Evolutionary conservation across 139 green algal genomes (phyloP).

Genomic region (Chlorella vulgaris): DNA sequence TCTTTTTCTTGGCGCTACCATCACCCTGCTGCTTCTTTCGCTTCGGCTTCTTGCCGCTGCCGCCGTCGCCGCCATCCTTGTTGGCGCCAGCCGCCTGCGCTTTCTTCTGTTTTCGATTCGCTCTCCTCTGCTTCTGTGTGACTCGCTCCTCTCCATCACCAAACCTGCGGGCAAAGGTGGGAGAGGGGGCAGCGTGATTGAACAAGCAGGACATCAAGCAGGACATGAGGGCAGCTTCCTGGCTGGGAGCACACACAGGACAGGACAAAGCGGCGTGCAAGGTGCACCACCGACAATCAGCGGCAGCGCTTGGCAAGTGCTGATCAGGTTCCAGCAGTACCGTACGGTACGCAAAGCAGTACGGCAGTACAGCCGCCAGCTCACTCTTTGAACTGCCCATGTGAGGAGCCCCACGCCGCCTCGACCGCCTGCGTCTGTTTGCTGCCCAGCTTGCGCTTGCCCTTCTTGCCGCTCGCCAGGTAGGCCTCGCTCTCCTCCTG

Average conservation of each 20-base stretch:
- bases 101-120: too few relatives aligned
- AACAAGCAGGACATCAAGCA: too few relatives aligned
- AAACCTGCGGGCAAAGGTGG: not conserved
- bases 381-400: conserved; percentile 32
- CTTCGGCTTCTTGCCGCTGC: conserved; percentile 21
- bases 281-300: too few relatives aligned
- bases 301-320: too few relatives aligned
- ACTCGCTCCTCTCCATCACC: conserved; percentile 3
- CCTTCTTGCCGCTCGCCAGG: not conserved
- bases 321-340: too few relatives aligned
- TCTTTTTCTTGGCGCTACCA: conserved; percentile 9
- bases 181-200: too few relatives aligned
- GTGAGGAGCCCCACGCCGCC: conserved; percentile 12
- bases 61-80: not conserved
- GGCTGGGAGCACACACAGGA: too few relatives aligned
- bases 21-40: not conserved
- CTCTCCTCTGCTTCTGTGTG: conserved; percentile 33
- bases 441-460: conserved; percentile 15
- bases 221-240: too few relatives aligned
- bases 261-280: too few relatives aligned
- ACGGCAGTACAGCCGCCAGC: not conserved
- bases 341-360: not conserved
- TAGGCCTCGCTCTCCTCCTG: not conserved
- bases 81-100: not conserved
- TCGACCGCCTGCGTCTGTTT: conserved; percentile 6